phyloP scores from a whole-genome alignment of 2,329 filamentous ascomycete species.

The Venturia asperata region DNA sequence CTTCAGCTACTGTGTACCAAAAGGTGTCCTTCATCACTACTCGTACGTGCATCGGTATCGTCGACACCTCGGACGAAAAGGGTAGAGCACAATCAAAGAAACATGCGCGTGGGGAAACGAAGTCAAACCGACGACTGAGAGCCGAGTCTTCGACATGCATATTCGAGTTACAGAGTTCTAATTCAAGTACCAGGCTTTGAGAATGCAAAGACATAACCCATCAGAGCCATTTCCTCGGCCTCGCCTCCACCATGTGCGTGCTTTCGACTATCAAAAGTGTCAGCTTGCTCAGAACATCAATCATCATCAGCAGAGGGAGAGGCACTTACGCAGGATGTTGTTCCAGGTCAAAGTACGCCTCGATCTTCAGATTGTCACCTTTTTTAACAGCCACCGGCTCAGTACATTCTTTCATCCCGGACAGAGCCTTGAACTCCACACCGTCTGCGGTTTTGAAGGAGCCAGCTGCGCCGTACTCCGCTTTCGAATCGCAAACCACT shows the following conservation, averaged over 20 bases:
- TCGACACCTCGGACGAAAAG: too few species aligned
- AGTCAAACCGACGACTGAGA: too few species aligned
- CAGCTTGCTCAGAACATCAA: not conserved
- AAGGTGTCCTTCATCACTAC: too few species aligned
- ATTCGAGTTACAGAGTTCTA: too few species aligned
- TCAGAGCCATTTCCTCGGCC: conserved; percentile 10
- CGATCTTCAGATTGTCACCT: conserved; percentile 12
- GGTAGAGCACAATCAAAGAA: too few species aligned
- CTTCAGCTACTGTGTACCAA: too few species aligned
- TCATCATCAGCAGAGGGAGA: not conserved
- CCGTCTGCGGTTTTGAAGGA: conserved; percentile 1
- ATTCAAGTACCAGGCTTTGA: not conserved
- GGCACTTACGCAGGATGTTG: conserved; percentile 12
- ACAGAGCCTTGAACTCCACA: not conserved
- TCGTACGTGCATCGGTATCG: too few species aligned
- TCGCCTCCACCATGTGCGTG: conserved; percentile 9
- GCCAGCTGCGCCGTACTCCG: conserved; percentile 8
- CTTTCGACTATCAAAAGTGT: not conserved
- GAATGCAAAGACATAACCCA: conserved; percentile 6
- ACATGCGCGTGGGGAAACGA: too few species aligned
- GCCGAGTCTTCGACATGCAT: too few species aligned
- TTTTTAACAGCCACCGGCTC: conserved; percentile 16
- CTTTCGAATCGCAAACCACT: conserved; percentile 16
- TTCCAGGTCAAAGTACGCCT: conserved; percentile 12
- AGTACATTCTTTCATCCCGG: conserved; percentile 13